These are phyloP conservation scores for Talaromyces piceae DNA, from an alignment of 2,329 filamentous ascomycete species.

Conservation along the genomic window DNA sequence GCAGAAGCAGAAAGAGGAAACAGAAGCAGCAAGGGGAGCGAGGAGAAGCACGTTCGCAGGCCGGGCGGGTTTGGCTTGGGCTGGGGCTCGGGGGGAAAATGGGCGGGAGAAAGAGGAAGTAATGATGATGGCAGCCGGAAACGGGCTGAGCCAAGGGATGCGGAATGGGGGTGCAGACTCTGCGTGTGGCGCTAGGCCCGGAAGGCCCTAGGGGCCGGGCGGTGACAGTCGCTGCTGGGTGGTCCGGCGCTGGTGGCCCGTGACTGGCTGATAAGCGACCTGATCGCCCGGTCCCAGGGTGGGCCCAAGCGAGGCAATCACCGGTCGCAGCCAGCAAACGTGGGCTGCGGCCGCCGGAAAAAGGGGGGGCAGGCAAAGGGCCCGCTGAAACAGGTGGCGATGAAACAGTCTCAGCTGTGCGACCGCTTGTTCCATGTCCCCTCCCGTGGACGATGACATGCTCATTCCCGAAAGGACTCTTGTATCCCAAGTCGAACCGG, in stretches of 20 bases:
- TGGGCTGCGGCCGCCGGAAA: background rate
- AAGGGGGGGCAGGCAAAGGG: no score
- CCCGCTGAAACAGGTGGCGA: no score
- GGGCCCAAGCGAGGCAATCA: background rate
- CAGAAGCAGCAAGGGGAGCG: constrained; percentile 1
- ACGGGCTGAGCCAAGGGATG: constrained; percentile 8
- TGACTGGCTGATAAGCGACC: background rate
- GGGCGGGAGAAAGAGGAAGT: constrained; percentile 6
- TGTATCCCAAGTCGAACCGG: no score
- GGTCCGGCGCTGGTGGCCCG: background rate
- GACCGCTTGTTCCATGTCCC: background rate
- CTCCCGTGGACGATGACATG: background rate
- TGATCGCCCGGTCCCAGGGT: background rate
- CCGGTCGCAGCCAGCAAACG: constrained; percentile 7
- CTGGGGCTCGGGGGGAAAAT: constrained; percentile 6
- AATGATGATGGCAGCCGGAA: constrained; percentile 14
- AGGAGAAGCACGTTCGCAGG: constrained; percentile 9
- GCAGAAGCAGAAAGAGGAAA: constrained; percentile 14
- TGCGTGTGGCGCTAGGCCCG: background rate
- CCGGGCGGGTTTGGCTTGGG: no score
- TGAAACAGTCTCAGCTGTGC: background rate
- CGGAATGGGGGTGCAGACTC: constrained; percentile 6
- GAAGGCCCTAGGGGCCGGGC: background rate
- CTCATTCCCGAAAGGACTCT: background rate
- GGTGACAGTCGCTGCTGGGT: constrained; percentile 2